These are phyloP conservation scores for Wallacemonas collosoma DNA, from an alignment of 208 protist genomes.

Conservation along the genomic window DNA sequence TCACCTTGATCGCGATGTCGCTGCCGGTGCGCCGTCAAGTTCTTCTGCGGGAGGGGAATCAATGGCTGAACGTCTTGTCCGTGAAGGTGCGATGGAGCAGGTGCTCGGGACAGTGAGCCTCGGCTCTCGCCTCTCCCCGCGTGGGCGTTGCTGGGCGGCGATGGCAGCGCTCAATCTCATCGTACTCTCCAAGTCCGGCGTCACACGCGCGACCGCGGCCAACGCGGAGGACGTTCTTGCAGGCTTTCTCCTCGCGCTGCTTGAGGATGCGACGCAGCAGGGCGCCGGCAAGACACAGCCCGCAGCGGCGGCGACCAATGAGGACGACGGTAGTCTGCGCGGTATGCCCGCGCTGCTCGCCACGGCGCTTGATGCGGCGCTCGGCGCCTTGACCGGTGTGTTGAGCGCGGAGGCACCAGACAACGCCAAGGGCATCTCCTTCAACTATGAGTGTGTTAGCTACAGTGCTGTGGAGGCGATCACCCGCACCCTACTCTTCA, in stretches of 20 bases:
- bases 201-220: constrained; percentile 31
- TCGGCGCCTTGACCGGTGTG: constrained; percentile 56
- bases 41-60: constrained; percentile 20
- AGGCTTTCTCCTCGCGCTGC: constrained; percentile 42
- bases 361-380: constrained; percentile 54
- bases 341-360: constrained; percentile 11
- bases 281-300: neutral
- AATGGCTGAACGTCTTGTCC: constrained; percentile 58
- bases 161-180: constrained; percentile 72
- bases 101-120: constrained; percentile 60
- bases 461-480: constrained; percentile 60
- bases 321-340: constrained; percentile 11
- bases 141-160: constrained; percentile 59
- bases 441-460: constrained; percentile 55
- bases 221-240: constrained; percentile 50
- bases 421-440: constrained; percentile 50
- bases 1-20: constrained; percentile 33
- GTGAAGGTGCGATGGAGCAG: constrained; percentile 66
- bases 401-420: constrained; percentile 57
- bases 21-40: neutral
- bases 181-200: constrained; percentile 57
- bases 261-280: constrained; percentile 25
- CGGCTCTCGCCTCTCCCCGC: constrained; percentile 34
- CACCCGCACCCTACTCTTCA: constrained; percentile 37
- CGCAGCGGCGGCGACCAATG: neutral